phyloP scores from a whole-genome alignment of 176 grass and related monocot genomes.

The Lolium rigidum region DNA sequence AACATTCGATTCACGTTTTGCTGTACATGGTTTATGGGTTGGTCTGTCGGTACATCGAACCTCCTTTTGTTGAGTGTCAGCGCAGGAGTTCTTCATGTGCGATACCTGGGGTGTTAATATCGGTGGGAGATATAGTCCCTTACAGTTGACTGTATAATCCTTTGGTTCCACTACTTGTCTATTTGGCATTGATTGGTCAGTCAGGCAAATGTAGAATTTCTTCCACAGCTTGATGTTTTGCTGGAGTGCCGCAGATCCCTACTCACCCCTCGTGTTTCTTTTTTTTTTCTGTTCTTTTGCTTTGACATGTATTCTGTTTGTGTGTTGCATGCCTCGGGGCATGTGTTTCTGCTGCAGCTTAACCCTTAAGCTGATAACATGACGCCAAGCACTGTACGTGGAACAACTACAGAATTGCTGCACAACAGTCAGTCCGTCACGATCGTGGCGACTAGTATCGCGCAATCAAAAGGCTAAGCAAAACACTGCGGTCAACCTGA shows the following conservation, averaged over 20 bases:
- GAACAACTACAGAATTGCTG: too few species aligned
- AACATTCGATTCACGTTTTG: slow-evolving; percentile 39
- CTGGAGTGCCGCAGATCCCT: background rate
- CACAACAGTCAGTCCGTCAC: too few species aligned
- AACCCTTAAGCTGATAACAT: too few species aligned
- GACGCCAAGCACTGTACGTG: too few species aligned
- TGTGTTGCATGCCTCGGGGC: too few species aligned
- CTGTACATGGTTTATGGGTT: slow-evolving; percentile 63
- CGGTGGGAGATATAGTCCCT: slow-evolving; percentile 38
- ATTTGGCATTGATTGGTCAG: slow-evolving; percentile 44
- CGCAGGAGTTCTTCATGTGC: slow-evolving; percentile 34
- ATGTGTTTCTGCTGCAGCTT: too few species aligned
- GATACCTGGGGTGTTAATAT: slow-evolving; percentile 51
- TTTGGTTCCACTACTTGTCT: slow-evolving; percentile 29
- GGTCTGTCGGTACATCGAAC: slow-evolving; percentile 17
- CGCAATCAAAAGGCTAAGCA: too few species aligned
- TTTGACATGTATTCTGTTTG: too few species aligned
- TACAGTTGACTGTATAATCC: slow-evolving; percentile 44
- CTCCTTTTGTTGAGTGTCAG: slow-evolving; percentile 3
- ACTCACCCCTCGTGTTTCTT: too few species aligned
- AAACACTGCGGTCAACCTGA: too few species aligned
- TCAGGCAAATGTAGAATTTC: slow-evolving; percentile 45
- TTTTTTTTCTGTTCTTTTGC: too few species aligned
- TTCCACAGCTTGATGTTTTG: slow-evolving; percentile 23
- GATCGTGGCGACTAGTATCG: too few species aligned